Evolutionary conservation across 2,329 filamentous ascomycete genomes (phyloP), one percentile per base, ranked within the genome.

Genomic region (Fusarium sp.): DNA sequence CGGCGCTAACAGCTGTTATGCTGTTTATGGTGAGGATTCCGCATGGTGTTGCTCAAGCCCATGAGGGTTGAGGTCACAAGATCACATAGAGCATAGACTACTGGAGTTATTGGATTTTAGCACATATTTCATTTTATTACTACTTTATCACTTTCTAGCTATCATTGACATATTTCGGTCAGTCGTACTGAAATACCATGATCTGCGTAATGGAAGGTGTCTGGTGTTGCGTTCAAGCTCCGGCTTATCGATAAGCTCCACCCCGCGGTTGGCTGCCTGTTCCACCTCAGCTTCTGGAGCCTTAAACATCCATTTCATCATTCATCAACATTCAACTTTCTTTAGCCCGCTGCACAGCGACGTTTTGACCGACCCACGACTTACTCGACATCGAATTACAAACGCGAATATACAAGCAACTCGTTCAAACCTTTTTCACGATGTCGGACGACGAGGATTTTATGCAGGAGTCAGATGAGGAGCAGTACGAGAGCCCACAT

Each of bases 391-490:
- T 17, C 6, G 7, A 23, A 15, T 13, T 1, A 7, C 6, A 5
- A 9, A 15, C 33, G 15, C 9, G 10, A 39, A 13, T 19, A 32
- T 13, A 13, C 32, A 39, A 17, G 47, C 1, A 14, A 13, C 6
- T n/a, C 2, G 27, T 9, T 3, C 9, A n/a, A 2, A 9, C 35
- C 6, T 10, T 14, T 14, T 27, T 19, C 75, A 78, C 54, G 17
- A 85, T 85, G 84, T 85, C 83, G 39, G 83, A 85, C 75, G 83
- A 85, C 65, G 81, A 81, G 67, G 80, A 82, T 71, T 83, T 83
- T 48, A 83, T 83, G 81, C 81, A 83, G 67, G 80, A 83, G 74
- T 83, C 81, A 35, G 81, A 82, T 47, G 81, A 82, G 70, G 81
- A 83, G 75, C 79, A 82, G 80, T 80, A 70, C 60, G 76, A 70